Conservation (phyloP, 129 eudicot species). For the Centrapalus pauciflorus region DNA sequence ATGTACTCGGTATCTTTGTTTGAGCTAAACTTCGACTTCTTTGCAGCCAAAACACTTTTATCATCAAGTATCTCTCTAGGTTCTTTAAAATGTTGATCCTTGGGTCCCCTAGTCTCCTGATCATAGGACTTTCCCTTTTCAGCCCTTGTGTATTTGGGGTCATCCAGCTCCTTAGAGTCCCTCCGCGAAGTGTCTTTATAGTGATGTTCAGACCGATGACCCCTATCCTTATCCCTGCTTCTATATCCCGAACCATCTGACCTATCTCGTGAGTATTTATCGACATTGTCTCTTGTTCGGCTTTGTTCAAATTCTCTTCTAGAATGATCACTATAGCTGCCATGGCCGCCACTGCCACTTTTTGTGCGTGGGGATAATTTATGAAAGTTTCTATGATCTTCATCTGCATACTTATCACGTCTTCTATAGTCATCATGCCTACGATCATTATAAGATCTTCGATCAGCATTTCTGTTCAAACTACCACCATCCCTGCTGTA, state of each 20-base stretch:
- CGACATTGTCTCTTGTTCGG: slow-evolving; percentile 52
- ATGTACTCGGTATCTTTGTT: slow-evolving; percentile 27
- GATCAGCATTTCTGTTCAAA: slow-evolving; percentile 45
- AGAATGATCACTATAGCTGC: slow-evolving; percentile 37
- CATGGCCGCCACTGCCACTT: slow-evolving; percentile 22
- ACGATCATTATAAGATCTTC: slow-evolving; percentile 45
- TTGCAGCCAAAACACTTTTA: slow-evolving; percentile 26
- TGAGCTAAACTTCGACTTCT: slow-evolving; percentile 52
- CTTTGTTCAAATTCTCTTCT: slow-evolving; percentile 49
- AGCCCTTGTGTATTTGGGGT: slow-evolving; percentile 34
- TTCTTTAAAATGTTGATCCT: slow-evolving; percentile 36
- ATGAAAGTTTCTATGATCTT: slow-evolving; percentile 46
- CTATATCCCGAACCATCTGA: slow-evolving; percentile 48
- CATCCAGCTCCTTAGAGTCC: slow-evolving; percentile 40
- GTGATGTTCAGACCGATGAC: slow-evolving; percentile 39
- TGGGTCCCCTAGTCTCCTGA: slow-evolving; percentile 29
- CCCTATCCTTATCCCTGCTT: slow-evolving; percentile 46
- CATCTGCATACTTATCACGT: slow-evolving; percentile 52
- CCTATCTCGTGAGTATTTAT: slow-evolving; percentile 40
- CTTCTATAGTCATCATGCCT: slow-evolving; percentile 53
- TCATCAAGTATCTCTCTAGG: slow-evolving; percentile 40
- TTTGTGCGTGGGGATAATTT: slow-evolving; percentile 43
- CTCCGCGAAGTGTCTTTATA: slow-evolving; percentile 46
- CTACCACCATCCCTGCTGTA: slow-evolving; percentile 42
- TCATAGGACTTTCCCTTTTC: slow-evolving; percentile 48